phyloP scores from a whole-genome alignment of 352 stramenopile species.

The Pythium aristosporum region DNA sequence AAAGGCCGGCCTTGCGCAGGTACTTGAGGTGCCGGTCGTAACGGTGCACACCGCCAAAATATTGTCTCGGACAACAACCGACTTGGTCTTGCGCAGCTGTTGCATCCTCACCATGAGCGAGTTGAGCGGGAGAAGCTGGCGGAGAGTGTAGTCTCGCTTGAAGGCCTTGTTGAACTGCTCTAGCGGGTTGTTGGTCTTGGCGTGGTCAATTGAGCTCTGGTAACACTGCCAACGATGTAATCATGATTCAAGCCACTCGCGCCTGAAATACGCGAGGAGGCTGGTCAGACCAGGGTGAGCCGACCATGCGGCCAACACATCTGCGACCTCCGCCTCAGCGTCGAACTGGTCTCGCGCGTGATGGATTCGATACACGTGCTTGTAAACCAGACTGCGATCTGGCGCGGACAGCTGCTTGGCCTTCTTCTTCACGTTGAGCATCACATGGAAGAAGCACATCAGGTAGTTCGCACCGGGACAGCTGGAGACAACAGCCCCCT shows the following conservation, averaged over 20 bases:
- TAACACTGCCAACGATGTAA: constrained; percentile 20
- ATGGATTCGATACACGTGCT: constrained; percentile 26
- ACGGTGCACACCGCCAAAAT: not conserved
- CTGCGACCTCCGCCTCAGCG: not conserved
- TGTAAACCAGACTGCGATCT: constrained; percentile 7
- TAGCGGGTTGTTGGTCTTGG: constrained; percentile 14
- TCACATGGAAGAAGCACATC: constrained; percentile 36
- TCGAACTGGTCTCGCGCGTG: constrained; percentile 7
- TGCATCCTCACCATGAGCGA: constrained; percentile 7
- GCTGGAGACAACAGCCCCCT: constrained; percentile 3
- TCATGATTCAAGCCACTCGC: constrained; percentile 17
- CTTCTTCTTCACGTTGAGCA: constrained; percentile 24
- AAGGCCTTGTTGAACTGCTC: constrained; percentile 20
- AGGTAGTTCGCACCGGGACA: constrained; percentile 12
- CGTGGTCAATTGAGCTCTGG: not conserved
- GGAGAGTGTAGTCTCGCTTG: constrained; percentile 18
- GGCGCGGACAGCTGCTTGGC: not conserved
- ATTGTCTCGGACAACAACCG: not conserved
- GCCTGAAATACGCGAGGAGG: constrained; percentile 23
- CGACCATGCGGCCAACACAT: not conserved
- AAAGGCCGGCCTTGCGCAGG: constrained; percentile 1
- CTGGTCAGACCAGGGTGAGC: not conserved
- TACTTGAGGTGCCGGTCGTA: constrained; percentile 11
- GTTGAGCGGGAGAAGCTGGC: constrained; percentile 5
- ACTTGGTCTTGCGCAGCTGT: constrained; percentile 9